Evolutionary conservation across 23 red algal species (phyloP).

Genomic region (Cyanidium caldarium): DNA sequence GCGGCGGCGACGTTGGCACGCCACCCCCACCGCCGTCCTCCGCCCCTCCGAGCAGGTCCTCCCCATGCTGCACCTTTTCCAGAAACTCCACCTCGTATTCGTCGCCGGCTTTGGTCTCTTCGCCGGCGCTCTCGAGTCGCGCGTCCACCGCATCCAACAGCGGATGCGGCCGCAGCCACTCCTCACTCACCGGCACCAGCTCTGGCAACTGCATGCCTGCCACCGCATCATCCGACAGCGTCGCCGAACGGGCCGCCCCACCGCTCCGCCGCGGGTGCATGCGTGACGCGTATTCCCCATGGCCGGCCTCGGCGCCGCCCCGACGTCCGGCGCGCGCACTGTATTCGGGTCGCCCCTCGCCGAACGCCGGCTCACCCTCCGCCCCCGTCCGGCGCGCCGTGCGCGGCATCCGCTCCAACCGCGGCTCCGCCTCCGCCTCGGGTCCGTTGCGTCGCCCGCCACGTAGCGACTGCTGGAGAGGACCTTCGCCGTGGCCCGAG

Average conservation of each 20-base stretch:
- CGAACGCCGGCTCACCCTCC: no score
- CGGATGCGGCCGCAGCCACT: conserved; percentile 1
- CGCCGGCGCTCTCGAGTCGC: neutral
- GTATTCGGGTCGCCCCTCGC: neutral
- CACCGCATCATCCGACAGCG: neutral
- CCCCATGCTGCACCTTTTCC: neutral
- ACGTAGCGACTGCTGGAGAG: no score
- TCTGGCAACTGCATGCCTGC: neutral
- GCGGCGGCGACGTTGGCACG: no score
- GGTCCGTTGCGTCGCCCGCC: no score
- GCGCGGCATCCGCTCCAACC: neutral
- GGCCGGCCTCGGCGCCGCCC: no score
- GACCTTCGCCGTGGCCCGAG: no score
- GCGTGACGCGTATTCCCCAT: no score
- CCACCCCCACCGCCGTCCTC: no score
- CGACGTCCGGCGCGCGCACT: no score
- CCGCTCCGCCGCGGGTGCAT: no score
- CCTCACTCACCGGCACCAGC: neutral
- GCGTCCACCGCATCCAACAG: neutral
- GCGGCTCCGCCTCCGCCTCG: neutral
- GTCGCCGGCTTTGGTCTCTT: conserved; percentile 4
- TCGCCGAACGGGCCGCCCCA: no score
- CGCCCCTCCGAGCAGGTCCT: conserved; percentile 3
- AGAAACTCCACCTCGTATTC: neutral
- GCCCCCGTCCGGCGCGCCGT: neutral